Conservation (phyloP, 2,329 filamentous ascomycete species). For the Ophiosphaerella narmari region DNA sequence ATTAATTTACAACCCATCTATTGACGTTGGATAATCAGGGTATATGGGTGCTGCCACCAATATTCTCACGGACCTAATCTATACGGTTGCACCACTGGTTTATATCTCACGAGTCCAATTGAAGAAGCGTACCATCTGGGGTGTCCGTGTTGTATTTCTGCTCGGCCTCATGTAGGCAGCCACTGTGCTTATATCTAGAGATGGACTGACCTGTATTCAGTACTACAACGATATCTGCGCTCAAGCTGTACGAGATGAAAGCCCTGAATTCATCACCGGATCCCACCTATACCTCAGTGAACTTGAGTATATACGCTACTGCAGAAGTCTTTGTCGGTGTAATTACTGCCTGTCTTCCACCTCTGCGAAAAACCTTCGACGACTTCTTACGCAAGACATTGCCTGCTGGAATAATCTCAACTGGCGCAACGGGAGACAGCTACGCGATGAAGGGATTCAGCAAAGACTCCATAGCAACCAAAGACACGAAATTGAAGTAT, state of each 20-base stretch:
- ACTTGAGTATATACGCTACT: constrained; percentile 29
- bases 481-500: constrained; percentile 5
- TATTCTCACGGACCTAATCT: constrained; percentile 30
- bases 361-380: constrained; percentile 33
- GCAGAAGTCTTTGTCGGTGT: constrained; percentile 34
- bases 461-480: constrained; percentile 6
- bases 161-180: constrained; percentile 29
- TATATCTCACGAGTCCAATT: constrained; percentile 31
- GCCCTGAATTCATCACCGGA: constrained; percentile 22
- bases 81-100: constrained; percentile 27
- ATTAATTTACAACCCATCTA: background rate
- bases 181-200: too few relatives aligned
- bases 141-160: constrained; percentile 32
- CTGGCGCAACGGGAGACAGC: constrained; percentile 14
- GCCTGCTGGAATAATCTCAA: constrained; percentile 18
- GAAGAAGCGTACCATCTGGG: constrained; percentile 30
- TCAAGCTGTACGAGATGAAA: constrained; percentile 34
- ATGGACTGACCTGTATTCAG: constrained; percentile 10
- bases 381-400: constrained; percentile 20
- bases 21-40: constrained; percentile 7
- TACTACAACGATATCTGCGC: constrained; percentile 30
- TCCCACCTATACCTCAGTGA: constrained; percentile 26
- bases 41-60: constrained; percentile 32
- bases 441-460: constrained; percentile 19
- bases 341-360: constrained; percentile 33